These are phyloP conservation scores for Penicillium paneum DNA, from an alignment of 2,329 filamentous ascomycete species.

Conservation along the genomic window DNA sequence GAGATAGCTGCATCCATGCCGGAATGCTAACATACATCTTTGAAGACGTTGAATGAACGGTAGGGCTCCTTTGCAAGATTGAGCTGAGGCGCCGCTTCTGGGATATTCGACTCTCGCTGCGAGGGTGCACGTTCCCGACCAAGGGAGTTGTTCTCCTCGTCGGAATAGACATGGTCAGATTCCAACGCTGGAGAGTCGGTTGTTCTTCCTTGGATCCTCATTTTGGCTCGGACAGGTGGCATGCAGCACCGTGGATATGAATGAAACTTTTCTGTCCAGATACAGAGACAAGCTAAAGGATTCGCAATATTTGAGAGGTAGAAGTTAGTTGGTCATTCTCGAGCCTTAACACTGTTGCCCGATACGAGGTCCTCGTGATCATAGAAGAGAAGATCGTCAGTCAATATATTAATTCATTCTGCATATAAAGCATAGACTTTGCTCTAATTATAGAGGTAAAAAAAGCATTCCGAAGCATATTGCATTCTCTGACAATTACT, in stretches of 20 bases:
- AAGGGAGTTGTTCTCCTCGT: neutral
- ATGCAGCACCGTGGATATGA: neutral
- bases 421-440: neutral
- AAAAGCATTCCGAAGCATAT: neutral
- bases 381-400: neutral
- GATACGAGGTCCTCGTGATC: slow-evolving; percentile 1
- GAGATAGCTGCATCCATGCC: neutral
- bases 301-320: neutral
- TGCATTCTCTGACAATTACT: neutral
- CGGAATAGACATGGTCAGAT: slow-evolving; percentile 1
- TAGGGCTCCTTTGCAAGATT: neutral
- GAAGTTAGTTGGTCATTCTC: neutral
- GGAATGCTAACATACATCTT: neutral
- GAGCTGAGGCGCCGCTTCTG: neutral
- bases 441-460: neutral
- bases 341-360: neutral
- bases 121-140: neutral
- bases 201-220: neutral
- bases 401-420: neutral
- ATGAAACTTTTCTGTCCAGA: neutral
- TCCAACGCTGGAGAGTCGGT: neutral
- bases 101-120: neutral
- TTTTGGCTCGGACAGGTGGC: neutral
- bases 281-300: neutral
- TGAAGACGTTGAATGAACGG: slow-evolving; percentile 7